Evolutionary conservation across 2,329 filamentous ascomycete species (phyloP).

Genomic region (Aspergillaceae sp.): DNA sequence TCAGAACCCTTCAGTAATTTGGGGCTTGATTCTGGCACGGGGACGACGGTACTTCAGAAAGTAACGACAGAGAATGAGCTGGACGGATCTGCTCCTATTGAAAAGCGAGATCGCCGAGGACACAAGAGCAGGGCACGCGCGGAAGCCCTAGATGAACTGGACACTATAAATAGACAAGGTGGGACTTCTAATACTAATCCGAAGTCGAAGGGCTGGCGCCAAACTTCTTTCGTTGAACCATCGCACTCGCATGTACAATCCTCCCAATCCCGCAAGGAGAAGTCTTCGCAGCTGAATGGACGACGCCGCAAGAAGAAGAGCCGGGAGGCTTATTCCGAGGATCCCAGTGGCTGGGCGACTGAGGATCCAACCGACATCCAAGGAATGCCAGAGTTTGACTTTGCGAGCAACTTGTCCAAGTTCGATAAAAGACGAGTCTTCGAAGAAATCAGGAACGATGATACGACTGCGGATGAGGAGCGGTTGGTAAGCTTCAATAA

Average conservation of each 20-base stretch:
- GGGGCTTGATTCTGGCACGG: slow-evolving; percentile 23
- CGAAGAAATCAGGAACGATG: slow-evolving; percentile 81
- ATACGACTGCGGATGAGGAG: slow-evolving; percentile 79
- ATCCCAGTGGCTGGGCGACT: slow-evolving; percentile 82
- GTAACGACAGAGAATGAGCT: slow-evolving; percentile 9
- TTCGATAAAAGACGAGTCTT: slow-evolving; percentile 93
- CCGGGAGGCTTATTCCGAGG: slow-evolving; percentile 41
- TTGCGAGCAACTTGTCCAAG: slow-evolving; percentile 78
- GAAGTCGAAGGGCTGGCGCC: slow-evolving; percentile 58
- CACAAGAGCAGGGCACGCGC: slow-evolving; percentile 39
- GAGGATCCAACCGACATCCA: slow-evolving; percentile 93
- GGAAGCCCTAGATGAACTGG: slow-evolving; percentile 12
- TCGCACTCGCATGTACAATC: slow-evolving; percentile 34
- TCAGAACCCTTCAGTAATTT: slow-evolving; percentile 39
- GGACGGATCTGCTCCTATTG: slow-evolving; percentile 13
- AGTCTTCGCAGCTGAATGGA: slow-evolving; percentile 16
- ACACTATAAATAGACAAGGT: slow-evolving; percentile 24
- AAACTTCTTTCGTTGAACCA: slow-evolving; percentile 57
- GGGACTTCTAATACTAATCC: slow-evolving; percentile 25
- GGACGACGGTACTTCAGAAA: slow-evolving; percentile 6
- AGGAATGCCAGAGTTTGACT: slow-evolving; percentile 91
- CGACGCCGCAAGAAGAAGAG: slow-evolving; percentile 41
- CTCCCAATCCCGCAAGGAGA: slow-evolving; percentile 19
- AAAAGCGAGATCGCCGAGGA: slow-evolving; percentile 40
- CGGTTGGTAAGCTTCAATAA: slow-evolving; percentile 88